These are phyloP conservation scores for Cystoderma amianthinum DNA, from an alignment of 768 basidiomycete species.

Conservation along the genomic window DNA sequence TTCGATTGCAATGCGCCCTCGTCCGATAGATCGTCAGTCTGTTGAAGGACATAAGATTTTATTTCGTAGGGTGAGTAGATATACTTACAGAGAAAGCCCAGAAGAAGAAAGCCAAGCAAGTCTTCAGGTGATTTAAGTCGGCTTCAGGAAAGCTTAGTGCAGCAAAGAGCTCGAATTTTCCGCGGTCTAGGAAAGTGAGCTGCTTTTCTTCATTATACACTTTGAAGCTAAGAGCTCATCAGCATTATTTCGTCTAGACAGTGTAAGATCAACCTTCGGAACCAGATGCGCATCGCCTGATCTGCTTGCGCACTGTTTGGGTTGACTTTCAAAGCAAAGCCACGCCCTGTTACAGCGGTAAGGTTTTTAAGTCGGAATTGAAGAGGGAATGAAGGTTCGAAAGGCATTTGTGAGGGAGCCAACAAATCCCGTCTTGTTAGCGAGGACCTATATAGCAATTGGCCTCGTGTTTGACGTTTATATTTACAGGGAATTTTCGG, in stretches of 20 bases:
- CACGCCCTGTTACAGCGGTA: conserved; percentile 4
- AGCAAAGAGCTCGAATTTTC: conserved; percentile 13
- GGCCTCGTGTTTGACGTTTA: no score
- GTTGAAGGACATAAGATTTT: not conserved
- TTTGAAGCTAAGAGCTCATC: conserved; percentile 4
- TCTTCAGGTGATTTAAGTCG: conserved; percentile 12
- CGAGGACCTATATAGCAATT: not conserved
- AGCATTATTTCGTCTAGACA: not conserved
- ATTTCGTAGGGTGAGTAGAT: not conserved
- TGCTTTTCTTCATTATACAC: conserved; percentile 6
- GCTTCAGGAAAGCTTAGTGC: conserved; percentile 14
- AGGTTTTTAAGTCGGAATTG: conserved; percentile 1
- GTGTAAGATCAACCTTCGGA: conserved; percentile 1
- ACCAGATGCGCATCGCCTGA: conserved; percentile 5
- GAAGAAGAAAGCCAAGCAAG: conserved; percentile 16
- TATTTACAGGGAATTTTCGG: no score
- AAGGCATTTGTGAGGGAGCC: not conserved
- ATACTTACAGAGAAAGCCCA: conserved; percentile 17
- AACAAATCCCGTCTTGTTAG: not conserved
- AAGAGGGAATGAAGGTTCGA: not conserved
- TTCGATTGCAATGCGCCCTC: conserved; percentile 13
- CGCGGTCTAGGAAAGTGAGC: conserved; percentile 8
- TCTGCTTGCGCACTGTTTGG: conserved; percentile 3
- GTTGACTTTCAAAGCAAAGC: conserved; percentile 7
- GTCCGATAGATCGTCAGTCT: conserved; percentile 19